phyloP scores from a whole-genome alignment of 768 basidiomycete species.

The Suillus cothurnatus region DNA sequence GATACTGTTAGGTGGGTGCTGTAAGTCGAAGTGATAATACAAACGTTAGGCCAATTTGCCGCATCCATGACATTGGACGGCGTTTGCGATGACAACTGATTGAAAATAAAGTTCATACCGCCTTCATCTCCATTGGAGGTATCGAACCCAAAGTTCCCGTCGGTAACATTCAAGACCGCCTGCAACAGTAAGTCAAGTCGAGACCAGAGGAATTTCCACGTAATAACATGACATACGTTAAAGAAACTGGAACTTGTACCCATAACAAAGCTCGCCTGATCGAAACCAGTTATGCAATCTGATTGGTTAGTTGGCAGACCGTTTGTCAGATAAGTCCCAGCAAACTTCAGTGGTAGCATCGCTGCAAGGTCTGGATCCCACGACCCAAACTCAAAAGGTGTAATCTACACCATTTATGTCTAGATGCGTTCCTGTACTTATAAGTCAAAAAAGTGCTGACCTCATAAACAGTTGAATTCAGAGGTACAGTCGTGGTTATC shows the following conservation, averaged over 20 bases:
- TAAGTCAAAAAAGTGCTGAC: conserved; percentile 39
- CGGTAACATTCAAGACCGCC: conserved; percentile 52
- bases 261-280: conserved; percentile 74
- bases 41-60: conserved; percentile 67
- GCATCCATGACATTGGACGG: conserved; percentile 47
- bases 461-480: conserved; percentile 58
- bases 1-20: conserved; percentile 10
- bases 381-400: conserved; percentile 70
- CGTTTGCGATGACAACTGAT: conserved; percentile 48
- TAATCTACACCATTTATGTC: conserved; percentile 42
- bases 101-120: conserved; percentile 51
- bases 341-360: conserved; percentile 61
- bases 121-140: conserved; percentile 30
- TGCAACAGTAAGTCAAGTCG: conserved; percentile 19
- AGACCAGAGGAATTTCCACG: background rate
- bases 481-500: conserved; percentile 39
- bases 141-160: conserved; percentile 43
- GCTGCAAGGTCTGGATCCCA: conserved; percentile 75
- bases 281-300: conserved; percentile 73
- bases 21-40: conserved; percentile 10
- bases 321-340: conserved; percentile 65
- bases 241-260: conserved; percentile 74
- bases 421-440: conserved; percentile 6
- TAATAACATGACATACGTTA: conserved; percentile 42
- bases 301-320: conserved; percentile 56